phyloP scores from a whole-genome alignment of 345 rosid species.

The Salix dunnii region DNA sequence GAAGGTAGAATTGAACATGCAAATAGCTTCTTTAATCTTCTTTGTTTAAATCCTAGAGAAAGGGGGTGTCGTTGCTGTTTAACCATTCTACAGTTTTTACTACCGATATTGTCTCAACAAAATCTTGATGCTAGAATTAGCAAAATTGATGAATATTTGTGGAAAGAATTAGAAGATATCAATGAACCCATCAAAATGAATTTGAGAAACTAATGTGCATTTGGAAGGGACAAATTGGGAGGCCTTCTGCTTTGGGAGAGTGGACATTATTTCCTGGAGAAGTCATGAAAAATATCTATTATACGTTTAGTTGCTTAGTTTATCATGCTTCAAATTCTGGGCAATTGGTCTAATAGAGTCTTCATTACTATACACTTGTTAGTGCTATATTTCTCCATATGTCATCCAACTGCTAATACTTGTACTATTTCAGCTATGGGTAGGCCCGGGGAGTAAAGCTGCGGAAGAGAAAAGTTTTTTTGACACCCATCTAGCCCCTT shows the following conservation, averaged over 20 bases:
- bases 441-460: constrained; percentile 91
- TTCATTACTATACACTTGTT: not conserved
- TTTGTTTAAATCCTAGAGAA: not conserved
- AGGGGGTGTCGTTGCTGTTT: not conserved
- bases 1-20: constrained; percentile 49
- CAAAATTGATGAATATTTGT: not conserved
- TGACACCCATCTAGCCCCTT: constrained; percentile 86
- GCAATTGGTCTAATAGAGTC: not conserved
- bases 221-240: not conserved
- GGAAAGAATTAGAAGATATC: not conserved
- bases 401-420: constrained; percentile 15
- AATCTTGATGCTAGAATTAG: not conserved
- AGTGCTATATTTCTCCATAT: not conserved
- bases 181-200: not conserved
- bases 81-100: not conserved
- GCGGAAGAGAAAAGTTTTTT: constrained; percentile 87
- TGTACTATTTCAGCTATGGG: constrained; percentile 78
- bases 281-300: not conserved
- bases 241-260: not conserved
- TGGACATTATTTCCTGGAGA: not conserved
- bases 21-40: not conserved
- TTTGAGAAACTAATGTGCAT: not conserved
- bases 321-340: not conserved
- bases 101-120: not conserved
- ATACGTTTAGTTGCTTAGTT: not conserved